Evolutionary conservation across 176 grass and related monocot species (phyloP).

Genomic region (Zea mays): DNA sequence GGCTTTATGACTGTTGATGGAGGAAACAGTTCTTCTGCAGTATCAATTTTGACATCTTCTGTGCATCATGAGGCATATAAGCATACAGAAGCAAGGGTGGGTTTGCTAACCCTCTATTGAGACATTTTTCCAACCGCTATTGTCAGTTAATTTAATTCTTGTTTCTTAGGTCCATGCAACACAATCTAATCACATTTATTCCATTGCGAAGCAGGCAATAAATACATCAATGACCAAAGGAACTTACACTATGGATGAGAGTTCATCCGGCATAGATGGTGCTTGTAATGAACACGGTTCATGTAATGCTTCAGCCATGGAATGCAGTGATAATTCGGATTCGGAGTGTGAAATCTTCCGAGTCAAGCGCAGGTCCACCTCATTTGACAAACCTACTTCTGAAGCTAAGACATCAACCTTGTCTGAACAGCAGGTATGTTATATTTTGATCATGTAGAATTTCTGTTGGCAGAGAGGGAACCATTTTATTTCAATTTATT

Average conservation of each 20-base stretch:
- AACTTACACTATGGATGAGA: conserved; percentile 33
- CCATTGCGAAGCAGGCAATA: conserved; percentile 18
- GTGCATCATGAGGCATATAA: conserved; percentile 4
- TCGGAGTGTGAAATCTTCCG: conserved; percentile 79
- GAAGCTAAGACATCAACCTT: conserved; percentile 35
- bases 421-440: conserved; percentile 67
- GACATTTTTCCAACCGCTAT: conserved; percentile 21
- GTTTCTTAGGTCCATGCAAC: conserved; percentile 29
- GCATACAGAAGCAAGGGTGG: conserved; percentile 44
- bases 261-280: conserved; percentile 12
- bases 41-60: conserved; percentile 36
- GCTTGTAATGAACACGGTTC: background rate
- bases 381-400: conserved; percentile 36
- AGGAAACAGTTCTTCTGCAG: conserved; percentile 32
- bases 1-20: conserved; percentile 32
- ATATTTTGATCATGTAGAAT: conserved; percentile 7
- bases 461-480: background rate
- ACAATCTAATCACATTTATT: conserved; percentile 21
- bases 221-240: conserved; percentile 31
- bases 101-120: background rate
- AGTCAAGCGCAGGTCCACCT: conserved; percentile 72
- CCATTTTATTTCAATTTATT: background rate
- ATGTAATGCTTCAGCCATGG: conserved; percentile 44
- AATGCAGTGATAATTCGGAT: conserved; percentile 77
- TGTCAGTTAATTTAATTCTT: conserved; percentile 12